Conservation (phyloP, 805 yeast species). For the Candida caryicola region DNA sequence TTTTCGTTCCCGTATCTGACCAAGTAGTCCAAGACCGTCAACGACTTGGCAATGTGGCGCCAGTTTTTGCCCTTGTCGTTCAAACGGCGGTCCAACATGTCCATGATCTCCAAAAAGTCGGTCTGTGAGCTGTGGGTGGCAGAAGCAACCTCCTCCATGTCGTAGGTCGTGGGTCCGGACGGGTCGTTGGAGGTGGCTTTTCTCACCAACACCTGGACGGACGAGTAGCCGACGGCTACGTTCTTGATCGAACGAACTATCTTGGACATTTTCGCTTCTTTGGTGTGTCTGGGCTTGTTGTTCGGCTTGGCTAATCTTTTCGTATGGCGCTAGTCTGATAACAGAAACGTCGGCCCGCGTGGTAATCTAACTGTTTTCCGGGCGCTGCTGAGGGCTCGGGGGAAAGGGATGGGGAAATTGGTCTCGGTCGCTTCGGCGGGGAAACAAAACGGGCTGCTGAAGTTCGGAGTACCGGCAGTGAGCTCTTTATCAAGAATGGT, state of each 20-base stretch:
- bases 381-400: too few relatives aligned
- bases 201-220: slow-evolving; percentile 83
- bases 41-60: slow-evolving; percentile 92
- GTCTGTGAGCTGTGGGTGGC: slow-evolving; percentile 64
- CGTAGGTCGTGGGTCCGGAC: slow-evolving; percentile 74
- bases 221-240: slow-evolving; percentile 83
- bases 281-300: too few relatives aligned
- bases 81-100: slow-evolving; percentile 85
- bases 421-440: too few relatives aligned
- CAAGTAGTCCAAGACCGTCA: slow-evolving; percentile 84
- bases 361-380: too few relatives aligned
- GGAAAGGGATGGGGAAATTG: too few relatives aligned
- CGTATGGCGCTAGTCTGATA: too few relatives aligned
- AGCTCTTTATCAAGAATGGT: too few relatives aligned
- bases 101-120: slow-evolving; percentile 87
- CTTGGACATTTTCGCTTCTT: slow-evolving; percentile 75
- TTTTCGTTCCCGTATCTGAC: slow-evolving; percentile 84
- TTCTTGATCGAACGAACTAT: slow-evolving; percentile 83
- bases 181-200: slow-evolving; percentile 90
- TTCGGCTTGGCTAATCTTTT: too few relatives aligned
- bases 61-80: slow-evolving; percentile 97
- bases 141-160: slow-evolving; percentile 80
- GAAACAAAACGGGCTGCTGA: too few relatives aligned
- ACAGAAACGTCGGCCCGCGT: too few relatives aligned
- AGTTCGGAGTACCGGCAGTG: too few relatives aligned